These are phyloP conservation scores for Metschnikowia proteae DNA, from an alignment of 805 yeast species.

Conservation along the genomic window DNA sequence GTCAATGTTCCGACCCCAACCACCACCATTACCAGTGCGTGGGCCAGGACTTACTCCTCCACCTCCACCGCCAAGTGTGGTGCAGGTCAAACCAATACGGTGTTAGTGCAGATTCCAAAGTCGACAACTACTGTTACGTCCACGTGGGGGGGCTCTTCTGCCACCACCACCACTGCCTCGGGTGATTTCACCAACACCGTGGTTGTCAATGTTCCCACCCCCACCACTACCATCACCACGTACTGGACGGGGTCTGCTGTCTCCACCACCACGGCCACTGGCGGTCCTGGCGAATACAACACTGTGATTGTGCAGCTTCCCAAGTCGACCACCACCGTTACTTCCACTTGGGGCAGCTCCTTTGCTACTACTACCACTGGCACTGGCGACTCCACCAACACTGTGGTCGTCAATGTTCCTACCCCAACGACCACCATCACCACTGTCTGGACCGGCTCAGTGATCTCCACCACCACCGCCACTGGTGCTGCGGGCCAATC, in stretches of 20 bases:
- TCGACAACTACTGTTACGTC: no score
- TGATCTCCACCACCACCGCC: conserved; percentile 7
- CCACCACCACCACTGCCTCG: no score
- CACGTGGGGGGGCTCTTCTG: no score
- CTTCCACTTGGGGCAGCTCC: conserved; percentile 9
- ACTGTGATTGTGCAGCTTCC: conserved; percentile 11
- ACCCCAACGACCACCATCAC: conserved; percentile 9
- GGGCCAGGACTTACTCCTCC: no score
- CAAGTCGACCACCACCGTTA: conserved; percentile 1
- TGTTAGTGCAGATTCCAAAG: no score
- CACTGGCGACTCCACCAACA: conserved; percentile 14
- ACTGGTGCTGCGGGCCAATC: no score
- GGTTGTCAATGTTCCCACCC: conserved; percentile 15
- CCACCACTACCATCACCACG: conserved; percentile 12
- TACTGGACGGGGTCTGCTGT: conserved; percentile 6
- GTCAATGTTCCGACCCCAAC: no score
- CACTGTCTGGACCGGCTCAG: conserved; percentile 10
- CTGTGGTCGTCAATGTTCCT: conserved; percentile 17
- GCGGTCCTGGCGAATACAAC: conserved; percentile 3
- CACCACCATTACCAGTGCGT: no score
- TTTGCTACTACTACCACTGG: not conserved
- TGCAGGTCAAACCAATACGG: no score
- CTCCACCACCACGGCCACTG: conserved; percentile 3
- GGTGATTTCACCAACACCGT: conserved; percentile 10
- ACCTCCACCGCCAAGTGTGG: no score